Evolutionary conservation across 768 basidiomycete species (phyloP), one percentile per base, ranked within the genome.

Genomic region (Lentinula guzmanii): DNA sequence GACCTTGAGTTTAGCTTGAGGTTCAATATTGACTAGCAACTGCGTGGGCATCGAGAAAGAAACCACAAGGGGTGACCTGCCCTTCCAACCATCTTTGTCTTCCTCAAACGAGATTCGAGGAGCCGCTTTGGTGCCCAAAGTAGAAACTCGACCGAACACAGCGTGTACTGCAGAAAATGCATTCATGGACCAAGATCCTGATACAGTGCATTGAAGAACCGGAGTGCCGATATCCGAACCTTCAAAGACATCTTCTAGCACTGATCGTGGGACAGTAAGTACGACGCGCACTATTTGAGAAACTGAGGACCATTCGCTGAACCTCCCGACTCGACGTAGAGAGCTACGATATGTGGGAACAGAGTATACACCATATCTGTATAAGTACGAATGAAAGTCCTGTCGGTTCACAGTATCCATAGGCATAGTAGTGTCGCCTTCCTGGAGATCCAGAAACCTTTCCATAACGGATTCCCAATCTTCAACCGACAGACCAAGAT

Each of bases 401-500:
- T 84, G 81, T 61, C 76, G 74, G 61, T 76, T 70, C 46, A 72
- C 68, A 21, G 64, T 69, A 37, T 64, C 70, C 48, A 70, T 65
- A 21, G 65, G 51, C 52, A 69, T 62, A 2, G 66, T 61, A 24
- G 15, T 34, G 55, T 74, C 69, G 8, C 35, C 37, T 7, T 52
- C 55, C 18, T 60, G 59, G 43, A 75, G 65, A 16, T 62, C 52
- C 13, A 74, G 61, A 61, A 77, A 75, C 41, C 55, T 62, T 8
- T 66, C 63, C 74, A 87, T 76, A 9, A 74, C 70, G 24, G 69
- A 61, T 0, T 31, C 54, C 86, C 86, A 87, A 48, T 79, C 70
- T 2, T 67, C 68, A 2, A 65, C 46, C 0, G 67, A 41, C 9
- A 70, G 65, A 24, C 63, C 61, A 6, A 77, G 67, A 42, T 73